Conservation (phyloP, 129 eudicot species). For the Artemisia tridentata region DNA sequence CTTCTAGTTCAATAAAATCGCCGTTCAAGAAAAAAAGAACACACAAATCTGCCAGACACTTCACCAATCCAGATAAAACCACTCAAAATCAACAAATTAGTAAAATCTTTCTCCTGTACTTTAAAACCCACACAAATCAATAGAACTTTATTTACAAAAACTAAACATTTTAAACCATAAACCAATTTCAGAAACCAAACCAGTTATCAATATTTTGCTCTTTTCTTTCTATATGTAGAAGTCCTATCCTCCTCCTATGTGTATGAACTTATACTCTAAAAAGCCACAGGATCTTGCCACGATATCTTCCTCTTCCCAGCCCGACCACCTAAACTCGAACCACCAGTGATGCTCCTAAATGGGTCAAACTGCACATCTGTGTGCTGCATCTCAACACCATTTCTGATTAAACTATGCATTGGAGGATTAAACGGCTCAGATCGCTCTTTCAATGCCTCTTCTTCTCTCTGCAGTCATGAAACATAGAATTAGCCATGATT, state of each 20-base stretch:
- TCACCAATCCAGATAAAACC: too few relatives aligned
- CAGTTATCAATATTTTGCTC: background rate
- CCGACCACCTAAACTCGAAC: constrained; percentile 24
- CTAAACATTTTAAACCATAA: too few relatives aligned
- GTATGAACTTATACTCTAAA: background rate
- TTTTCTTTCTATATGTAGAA: constrained; percentile 5
- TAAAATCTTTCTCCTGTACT: too few relatives aligned
- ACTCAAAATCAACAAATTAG: too few relatives aligned
- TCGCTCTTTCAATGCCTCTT: background rate
- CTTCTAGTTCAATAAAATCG: too few relatives aligned
- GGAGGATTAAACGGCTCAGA: background rate
- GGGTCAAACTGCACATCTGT: constrained; percentile 43
- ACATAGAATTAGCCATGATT: background rate
- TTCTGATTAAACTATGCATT: constrained; percentile 21
- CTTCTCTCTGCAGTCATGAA: background rate
- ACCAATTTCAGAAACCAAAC: too few relatives aligned
- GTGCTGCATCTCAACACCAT: constrained; percentile 14
- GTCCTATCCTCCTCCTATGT: background rate
- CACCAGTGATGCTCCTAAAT: constrained; percentile 51
- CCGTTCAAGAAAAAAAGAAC: too few relatives aligned
- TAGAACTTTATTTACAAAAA: too few relatives aligned
- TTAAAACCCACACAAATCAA: too few relatives aligned
- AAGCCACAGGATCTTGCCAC: constrained; percentile 90
- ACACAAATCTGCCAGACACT: too few relatives aligned
- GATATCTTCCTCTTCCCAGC: constrained; percentile 77